Conservation (phyloP, 148 eudicot species). For the Vaccinium darrowii region DNA sequence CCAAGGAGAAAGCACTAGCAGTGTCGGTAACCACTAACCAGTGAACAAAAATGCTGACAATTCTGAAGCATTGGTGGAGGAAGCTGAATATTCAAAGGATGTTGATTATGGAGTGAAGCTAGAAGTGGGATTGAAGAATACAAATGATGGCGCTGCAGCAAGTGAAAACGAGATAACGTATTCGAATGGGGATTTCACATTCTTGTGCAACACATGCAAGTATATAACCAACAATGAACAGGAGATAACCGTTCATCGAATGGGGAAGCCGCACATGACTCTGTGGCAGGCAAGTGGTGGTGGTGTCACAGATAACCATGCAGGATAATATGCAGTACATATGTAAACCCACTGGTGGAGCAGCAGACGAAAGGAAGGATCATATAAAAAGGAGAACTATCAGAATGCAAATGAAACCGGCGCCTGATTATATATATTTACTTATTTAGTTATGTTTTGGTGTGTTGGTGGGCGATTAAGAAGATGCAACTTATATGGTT, state of each 20-base stretch:
- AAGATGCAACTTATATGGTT: too few species aligned
- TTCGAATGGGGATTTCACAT: background rate
- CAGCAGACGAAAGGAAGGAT: background rate
- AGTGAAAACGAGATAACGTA: background rate
- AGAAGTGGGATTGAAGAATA: background rate
- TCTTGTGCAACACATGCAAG: background rate
- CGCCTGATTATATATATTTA: too few species aligned
- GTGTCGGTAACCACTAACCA: background rate
- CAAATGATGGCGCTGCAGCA: background rate
- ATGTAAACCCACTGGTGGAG: background rate
- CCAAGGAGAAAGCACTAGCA: background rate
- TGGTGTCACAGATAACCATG: background rate
- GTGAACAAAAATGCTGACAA: background rate
- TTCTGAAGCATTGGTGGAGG: background rate
- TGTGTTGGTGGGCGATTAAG: too few species aligned
- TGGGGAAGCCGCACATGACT: background rate
- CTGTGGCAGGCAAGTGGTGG: background rate
- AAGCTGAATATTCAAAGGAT: background rate
- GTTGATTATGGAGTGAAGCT: background rate
- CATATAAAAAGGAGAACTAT: background rate
- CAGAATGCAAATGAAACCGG: background rate
- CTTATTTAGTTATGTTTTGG: too few species aligned
- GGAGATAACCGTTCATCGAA: background rate
- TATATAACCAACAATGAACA: background rate
- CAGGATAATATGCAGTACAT: background rate